Conservation (phyloP, 1,139 yeast species). For the Fermentozyma sake region DNA sequence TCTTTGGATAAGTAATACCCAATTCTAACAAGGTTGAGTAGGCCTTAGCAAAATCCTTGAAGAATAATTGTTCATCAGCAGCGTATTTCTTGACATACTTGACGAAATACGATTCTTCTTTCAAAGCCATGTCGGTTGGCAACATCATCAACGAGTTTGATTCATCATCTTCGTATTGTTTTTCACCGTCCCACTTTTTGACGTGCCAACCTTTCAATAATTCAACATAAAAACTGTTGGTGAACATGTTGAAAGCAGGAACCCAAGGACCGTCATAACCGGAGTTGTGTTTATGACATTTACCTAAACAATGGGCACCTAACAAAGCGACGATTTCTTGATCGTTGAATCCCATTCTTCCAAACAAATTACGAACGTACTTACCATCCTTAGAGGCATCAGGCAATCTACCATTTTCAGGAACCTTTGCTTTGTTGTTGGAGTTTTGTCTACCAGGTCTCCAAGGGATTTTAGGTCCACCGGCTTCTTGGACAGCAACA, state of each 20-base stretch:
- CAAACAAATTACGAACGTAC: conserved; percentile 60
- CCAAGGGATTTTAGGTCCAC: conserved; percentile 86
- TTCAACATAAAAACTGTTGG: conserved; percentile 76
- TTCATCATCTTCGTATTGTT: conserved; percentile 72
- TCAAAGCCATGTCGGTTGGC: conserved; percentile 76
- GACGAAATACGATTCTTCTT: conserved; percentile 60
- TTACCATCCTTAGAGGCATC: conserved; percentile 69
- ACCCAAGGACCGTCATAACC: conserved; percentile 98
- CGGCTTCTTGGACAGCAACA: conserved; percentile 76
- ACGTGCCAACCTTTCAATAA: conserved; percentile 76
- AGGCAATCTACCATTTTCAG: conserved; percentile 75
- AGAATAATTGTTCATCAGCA: conserved; percentile 61
- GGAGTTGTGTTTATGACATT: conserved; percentile 60
- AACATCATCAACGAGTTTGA: conserved; percentile 84
- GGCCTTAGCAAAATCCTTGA: conserved; percentile 67
- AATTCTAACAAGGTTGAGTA: conserved; percentile 68
- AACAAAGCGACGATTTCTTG: conserved; percentile 80
- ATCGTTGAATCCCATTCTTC: conserved; percentile 74
- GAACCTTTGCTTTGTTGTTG: conserved; percentile 36
- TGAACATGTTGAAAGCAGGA: conserved; percentile 77
- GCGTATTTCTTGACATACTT: conserved; percentile 72
- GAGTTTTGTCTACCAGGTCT: conserved; percentile 72
- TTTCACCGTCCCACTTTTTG: conserved; percentile 69
- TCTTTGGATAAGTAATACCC: conserved; percentile 61
- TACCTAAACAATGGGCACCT: conserved; percentile 87